A percentile compares a stretch with the other conserved stretches of the same genome.
These are phyloP conservation scores for Triangularia verruculosa DNA, from an alignment of 2,329 filamentous ascomycete genomes.

Conservation along the genomic window DNA sequence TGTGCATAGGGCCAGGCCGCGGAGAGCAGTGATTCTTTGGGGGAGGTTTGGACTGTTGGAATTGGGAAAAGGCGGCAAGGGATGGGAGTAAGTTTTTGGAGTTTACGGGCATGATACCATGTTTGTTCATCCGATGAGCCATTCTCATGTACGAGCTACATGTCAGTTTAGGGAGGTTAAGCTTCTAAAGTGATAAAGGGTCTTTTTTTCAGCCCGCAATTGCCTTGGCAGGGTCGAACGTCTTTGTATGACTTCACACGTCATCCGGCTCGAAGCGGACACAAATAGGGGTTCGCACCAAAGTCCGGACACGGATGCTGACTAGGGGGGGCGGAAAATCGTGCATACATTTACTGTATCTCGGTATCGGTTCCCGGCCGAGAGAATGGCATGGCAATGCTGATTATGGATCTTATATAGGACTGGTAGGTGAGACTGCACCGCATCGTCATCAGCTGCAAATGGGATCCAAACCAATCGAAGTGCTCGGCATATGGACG, in stretches of 20 bases:
- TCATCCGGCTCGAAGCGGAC: conserved; percentile 3
- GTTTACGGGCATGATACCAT: conserved; percentile 2
- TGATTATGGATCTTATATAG: no score
- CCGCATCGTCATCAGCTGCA: neutral
- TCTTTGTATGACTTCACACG: conserved; percentile 8
- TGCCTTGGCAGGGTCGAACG: conserved; percentile 6
- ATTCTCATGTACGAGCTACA: neutral
- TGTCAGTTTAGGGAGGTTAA: neutral
- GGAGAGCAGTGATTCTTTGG: neutral
- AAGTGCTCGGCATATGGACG: neutral
- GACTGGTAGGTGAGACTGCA: neutral
- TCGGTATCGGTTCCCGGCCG: neutral
- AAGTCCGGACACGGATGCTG: neutral
- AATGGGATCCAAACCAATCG: neutral
- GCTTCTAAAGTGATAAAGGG: neutral
- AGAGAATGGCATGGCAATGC: neutral
- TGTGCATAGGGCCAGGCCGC: neutral
- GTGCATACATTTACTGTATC: no score
- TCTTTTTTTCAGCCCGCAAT: neutral
- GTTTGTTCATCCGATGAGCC: neutral
- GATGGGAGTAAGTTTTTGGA: neutral
- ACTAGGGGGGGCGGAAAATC: no score
- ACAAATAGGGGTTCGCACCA: neutral
- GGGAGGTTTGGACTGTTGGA: neutral
- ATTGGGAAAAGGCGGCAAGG: neutral